A percentile compares a stretch with the other conserved stretches of the same genome.
These are phyloP conservation scores for Colletotrichum navitas DNA, from an alignment of 2,329 filamentous ascomycete species.

Conservation along the genomic window DNA sequence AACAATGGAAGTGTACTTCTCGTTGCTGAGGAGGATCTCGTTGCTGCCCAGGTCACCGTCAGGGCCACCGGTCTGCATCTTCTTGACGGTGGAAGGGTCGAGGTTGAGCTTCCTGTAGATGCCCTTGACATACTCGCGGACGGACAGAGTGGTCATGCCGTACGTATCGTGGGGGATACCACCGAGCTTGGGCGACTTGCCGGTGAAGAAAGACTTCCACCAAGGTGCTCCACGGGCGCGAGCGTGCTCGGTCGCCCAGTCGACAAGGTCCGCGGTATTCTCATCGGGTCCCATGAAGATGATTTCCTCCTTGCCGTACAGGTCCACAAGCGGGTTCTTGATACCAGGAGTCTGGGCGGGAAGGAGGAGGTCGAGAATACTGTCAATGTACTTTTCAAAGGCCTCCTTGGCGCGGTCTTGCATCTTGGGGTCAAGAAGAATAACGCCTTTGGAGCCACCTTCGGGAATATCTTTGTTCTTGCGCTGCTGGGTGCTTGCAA, in stretches of 20 bases:
- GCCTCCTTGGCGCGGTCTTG: conserved; percentile 93
- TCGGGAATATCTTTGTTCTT: conserved; percentile 99
- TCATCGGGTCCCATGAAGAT: conserved; percentile 99
- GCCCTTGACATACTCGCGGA: conserved; percentile 94
- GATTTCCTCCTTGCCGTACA: conserved; percentile 95
- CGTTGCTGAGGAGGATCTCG: conserved; percentile 94
- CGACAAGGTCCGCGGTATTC: conserved; percentile 96
- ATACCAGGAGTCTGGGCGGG: conserved; percentile 93
- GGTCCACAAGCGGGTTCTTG: conserved; percentile 97
- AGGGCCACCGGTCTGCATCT: conserved; percentile 97
- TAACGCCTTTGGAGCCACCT: conserved; percentile 97
- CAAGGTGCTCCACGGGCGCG: conserved; percentile 88
- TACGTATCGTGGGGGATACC: conserved; percentile 97
- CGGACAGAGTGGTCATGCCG: conserved; percentile 97
- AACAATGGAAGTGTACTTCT: conserved; percentile 96
- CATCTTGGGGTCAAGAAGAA: conserved; percentile 91
- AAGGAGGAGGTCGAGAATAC: conserved; percentile 93
- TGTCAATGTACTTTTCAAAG: conserved; percentile 99
- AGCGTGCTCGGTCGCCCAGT: conserved; percentile 99
- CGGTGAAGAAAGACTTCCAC: conserved; percentile 99
- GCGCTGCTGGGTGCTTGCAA: conserved; percentile 97
- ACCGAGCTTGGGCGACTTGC: conserved; percentile 94
- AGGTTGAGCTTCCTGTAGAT: conserved; percentile 97
- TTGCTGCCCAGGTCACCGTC: conserved; percentile 98
- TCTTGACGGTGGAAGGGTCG: conserved; percentile 85